These are phyloP conservation scores for Geopyxis carbonaria DNA, from an alignment of 495 filamentous ascomycete species.

Conservation along the genomic window DNA sequence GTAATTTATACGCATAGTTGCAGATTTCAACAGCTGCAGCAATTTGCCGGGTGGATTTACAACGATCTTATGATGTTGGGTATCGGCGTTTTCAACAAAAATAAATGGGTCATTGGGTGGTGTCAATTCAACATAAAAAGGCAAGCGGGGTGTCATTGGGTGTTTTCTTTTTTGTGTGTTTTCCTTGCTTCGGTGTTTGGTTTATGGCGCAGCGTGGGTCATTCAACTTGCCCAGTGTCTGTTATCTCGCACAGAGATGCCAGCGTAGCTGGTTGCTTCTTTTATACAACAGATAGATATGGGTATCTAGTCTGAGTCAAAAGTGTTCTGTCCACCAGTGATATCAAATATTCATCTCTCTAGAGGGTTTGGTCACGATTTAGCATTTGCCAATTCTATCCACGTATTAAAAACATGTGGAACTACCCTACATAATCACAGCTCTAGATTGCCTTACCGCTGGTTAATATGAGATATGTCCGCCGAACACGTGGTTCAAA, in stretches of 20 bases:
- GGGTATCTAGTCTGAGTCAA: too few species aligned
- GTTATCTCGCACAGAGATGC: not conserved
- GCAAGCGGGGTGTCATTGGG: not conserved
- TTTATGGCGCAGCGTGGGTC: conserved; percentile 1
- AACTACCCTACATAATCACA: too few species aligned
- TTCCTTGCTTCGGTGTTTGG: not conserved
- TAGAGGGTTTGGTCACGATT: too few species aligned
- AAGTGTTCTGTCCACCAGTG: too few species aligned
- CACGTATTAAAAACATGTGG: too few species aligned
- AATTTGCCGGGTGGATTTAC: not conserved
- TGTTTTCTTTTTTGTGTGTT: conserved; percentile 7
- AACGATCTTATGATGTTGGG: conserved; percentile 2
- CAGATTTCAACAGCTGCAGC: conserved; percentile 8
- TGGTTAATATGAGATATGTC: too few species aligned
- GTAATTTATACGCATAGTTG: not conserved
- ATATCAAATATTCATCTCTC: too few species aligned
- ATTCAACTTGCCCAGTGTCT: conserved; percentile 7
- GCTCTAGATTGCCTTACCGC: too few species aligned
- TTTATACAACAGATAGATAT: too few species aligned
- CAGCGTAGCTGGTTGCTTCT: conserved; percentile 1
- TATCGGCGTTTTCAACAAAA: conserved; percentile 9
- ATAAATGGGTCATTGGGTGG: not conserved
- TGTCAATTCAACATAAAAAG: conserved; percentile 1
- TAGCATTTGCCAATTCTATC: too few species aligned
- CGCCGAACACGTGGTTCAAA: too few species aligned